A percentile compares a stretch with the other conserved stretches of the same genome.
Evolutionary conservation across 2,329 filamentous ascomycete genomes (phyloP).

Genomic region (Trichoderma sp.): DNA sequence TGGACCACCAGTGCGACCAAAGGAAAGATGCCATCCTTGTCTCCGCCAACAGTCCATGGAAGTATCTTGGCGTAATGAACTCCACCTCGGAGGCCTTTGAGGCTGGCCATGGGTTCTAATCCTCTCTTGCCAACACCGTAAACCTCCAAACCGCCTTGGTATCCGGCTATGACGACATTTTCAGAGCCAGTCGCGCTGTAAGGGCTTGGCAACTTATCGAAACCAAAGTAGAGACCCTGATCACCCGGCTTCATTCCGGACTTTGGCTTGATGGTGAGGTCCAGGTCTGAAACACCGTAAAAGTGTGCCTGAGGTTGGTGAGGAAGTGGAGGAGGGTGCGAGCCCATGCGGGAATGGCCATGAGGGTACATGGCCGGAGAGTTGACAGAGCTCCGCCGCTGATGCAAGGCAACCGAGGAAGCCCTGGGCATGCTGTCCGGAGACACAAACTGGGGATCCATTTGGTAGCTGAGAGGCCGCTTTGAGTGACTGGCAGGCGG

Average conservation of each 20-base stretch:
- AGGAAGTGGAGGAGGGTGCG: conserved; percentile 65
- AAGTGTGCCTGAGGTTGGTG: conserved; percentile 79
- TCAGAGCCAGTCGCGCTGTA: conserved; percentile 51
- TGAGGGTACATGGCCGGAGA: conserved; percentile 46
- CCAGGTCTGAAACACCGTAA: conserved; percentile 74
- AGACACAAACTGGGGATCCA: conserved; percentile 51
- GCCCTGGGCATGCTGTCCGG: conserved; percentile 47
- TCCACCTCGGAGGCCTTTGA: conserved; percentile 78
- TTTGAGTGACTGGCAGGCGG: conserved; percentile 43
- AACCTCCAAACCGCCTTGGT: conserved; percentile 78
- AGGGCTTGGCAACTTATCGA: conserved; percentile 69
- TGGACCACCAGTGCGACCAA: conserved; percentile 81
- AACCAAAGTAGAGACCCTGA: conserved; percentile 77
- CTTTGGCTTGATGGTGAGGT: conserved; percentile 65
- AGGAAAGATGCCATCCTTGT: conserved; percentile 64
- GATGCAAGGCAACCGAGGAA: conserved; percentile 39
- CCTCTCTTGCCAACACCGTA: conserved; percentile 73
- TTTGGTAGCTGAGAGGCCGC: conserved; percentile 60
- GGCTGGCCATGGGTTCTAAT: conserved; percentile 67
- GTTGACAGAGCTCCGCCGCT: conserved; percentile 54
- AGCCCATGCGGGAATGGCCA: conserved; percentile 49
- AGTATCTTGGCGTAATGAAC: conserved; percentile 84
- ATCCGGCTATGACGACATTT: conserved; percentile 75
- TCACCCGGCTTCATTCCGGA: conserved; percentile 65
- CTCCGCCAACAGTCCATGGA: conserved; percentile 63